Evolutionary conservation across 2,329 filamentous ascomycete species (phyloP), one percentile per base, ranked within the genome.

Genomic region (Claviceps cyperi): DNA sequence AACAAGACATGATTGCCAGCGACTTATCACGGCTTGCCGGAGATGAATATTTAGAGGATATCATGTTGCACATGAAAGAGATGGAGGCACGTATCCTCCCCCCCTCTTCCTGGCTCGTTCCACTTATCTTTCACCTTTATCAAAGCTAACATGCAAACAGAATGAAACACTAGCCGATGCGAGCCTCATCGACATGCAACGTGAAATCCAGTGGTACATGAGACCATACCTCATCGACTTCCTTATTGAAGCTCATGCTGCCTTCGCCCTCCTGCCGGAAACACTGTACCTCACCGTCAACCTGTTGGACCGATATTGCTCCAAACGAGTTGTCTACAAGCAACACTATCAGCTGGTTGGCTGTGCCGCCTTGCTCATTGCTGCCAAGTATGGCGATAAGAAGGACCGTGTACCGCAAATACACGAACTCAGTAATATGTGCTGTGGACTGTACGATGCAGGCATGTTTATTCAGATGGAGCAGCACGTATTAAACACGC

Each of bases 391-490:
- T 64, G 91, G 91, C 52, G 92, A 98, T 71, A 91, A 92, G 75
- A 98, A 98, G 74, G 92, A 98, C 64, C 82, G 90, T 48, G 92
- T 98, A n/a, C 92, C 92, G 4, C 92, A 94, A 56, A 94, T 98
- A 64, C 83, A 88, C 64, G 92, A 98, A 66, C 76, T 98, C 56
- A 95, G 95, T 77, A 94, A 91, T 58, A 97, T 98, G 92, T 98
- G 92, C 77, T 97, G 92, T 70, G 90, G 86, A 38, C 78, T 97
- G 39, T 98, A 98, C 70, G 92, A 98, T 61, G 89, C 95, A 47
- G 91, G 95, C 71, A 98, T 98, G 92, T 98, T 98, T 71, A 91
- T 90, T 11, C 92, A 98, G 69, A 98, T 98, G 92, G 92, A 98
- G 72, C 97, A 94, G 90, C 92, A 98, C 67, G 91, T 98, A 38